phyloP scores from a whole-genome alignment of 1,284 basidiomycete species.

The Microbotryum lychnidis-dioicae region DNA sequence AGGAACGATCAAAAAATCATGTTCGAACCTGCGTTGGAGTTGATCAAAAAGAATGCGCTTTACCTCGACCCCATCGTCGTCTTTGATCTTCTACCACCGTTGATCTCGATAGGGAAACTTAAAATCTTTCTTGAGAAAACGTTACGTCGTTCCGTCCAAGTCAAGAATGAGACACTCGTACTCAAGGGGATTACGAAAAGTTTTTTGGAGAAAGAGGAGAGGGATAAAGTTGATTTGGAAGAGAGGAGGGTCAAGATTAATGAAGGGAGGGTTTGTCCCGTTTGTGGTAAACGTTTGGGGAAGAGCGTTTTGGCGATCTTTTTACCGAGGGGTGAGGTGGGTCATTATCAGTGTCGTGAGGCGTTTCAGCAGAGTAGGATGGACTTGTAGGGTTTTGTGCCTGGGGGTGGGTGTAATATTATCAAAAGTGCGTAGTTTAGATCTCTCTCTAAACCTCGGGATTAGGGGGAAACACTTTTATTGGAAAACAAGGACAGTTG shows the following conservation, averaged over 20 bases:
- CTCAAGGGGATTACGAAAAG: constrained; percentile 60
- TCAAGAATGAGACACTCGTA: constrained; percentile 58
- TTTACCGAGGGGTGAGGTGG: constrained; percentile 68
- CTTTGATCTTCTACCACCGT: constrained; percentile 74
- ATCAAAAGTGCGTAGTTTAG: no score
- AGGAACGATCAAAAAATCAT: constrained; percentile 44
- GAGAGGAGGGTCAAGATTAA: constrained; percentile 77
- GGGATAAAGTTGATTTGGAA: constrained; percentile 65
- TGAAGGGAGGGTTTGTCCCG: constrained; percentile 70
- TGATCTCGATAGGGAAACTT: constrained; percentile 72
- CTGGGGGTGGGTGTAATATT: no score
- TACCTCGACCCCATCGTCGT: constrained; percentile 71
- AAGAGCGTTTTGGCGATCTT: constrained; percentile 31
- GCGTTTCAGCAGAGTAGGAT: constrained; percentile 5
- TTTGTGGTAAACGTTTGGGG: background rate
- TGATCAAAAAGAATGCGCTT: constrained; percentile 74
- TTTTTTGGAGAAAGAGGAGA: constrained; percentile 62
- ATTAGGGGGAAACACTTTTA: no score
- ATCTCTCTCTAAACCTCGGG: no score
- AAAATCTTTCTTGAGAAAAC: constrained; percentile 69
- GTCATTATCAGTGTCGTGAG: constrained; percentile 70
- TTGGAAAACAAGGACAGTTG: no score
- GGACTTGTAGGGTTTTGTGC: no score
- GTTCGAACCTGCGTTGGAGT: constrained; percentile 66
- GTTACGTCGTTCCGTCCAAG: constrained; percentile 49